These are phyloP conservation scores for Hagleromyces aurorensis DNA, from an alignment of 805 yeast species.

Conservation along the genomic window DNA sequence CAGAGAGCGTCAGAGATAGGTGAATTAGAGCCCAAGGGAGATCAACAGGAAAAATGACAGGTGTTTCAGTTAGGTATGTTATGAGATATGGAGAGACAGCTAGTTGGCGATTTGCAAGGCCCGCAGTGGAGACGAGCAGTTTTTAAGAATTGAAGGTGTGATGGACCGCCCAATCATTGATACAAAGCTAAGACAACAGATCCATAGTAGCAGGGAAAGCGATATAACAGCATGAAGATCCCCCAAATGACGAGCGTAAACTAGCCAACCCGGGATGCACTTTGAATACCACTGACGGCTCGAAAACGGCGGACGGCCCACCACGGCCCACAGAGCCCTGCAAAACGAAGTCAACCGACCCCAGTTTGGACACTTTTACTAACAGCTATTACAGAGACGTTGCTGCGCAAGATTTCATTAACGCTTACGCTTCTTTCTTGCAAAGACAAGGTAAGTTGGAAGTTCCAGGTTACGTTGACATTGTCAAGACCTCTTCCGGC, in stretches of 20 bases:
- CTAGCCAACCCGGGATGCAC: slow-evolving; percentile 1
- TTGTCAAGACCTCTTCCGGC: slow-evolving; percentile 98
- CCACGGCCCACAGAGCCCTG: too few species aligned
- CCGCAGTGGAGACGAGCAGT: background rate
- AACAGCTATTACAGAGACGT: slow-evolving; percentile 73
- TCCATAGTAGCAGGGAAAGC: too few species aligned
- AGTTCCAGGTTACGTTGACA: slow-evolving; percentile 99
- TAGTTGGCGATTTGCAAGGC: background rate
- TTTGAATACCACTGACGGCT: too few species aligned
- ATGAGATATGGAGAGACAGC: background rate
- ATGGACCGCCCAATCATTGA: too few species aligned
- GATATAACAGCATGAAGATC: too few species aligned
- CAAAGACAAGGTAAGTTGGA: slow-evolving; percentile 99
- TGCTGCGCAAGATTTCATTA: slow-evolving; percentile 99
- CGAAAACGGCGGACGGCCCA: too few species aligned
- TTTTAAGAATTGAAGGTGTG: too few species aligned
- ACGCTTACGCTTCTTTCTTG: slow-evolving; percentile 99
- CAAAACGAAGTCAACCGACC: background rate
- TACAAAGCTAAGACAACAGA: too few species aligned
- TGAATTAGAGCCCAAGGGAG: too few species aligned
- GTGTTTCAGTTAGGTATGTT: slow-evolving; percentile 96
- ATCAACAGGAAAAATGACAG: slow-evolving; percentile 64
- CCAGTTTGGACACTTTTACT: slow-evolving; percentile 26
- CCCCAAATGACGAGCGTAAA: background rate
- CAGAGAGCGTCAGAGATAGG: too few species aligned